Base-by-base conservation (phyloP, 805 yeast genomes). In the Kazachstania africana region DNA sequence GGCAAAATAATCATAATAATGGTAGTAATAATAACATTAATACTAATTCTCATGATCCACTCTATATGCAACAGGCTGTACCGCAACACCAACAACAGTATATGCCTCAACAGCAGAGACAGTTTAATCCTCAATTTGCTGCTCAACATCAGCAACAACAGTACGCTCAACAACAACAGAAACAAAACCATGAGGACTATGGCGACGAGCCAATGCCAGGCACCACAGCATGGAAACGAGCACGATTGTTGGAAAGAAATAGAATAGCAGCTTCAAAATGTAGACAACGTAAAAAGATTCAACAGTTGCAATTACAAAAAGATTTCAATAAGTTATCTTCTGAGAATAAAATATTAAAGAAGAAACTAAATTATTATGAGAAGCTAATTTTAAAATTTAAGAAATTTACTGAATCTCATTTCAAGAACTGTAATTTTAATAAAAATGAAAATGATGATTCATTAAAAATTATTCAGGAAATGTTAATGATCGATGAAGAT, bases 161-260 rank as follows among this genome's bases (percentile, higher is more conserved):
- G n/a, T n/a, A n/a, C n/a, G 22, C 6, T 10, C 22, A 19, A 19
- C 22, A 19, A 19, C 9, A 8, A 8, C 22, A 19, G 10, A 8
- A 8, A 19, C 22, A 19, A 19, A 8, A 6, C 6, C 22, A 6
- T 8, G 10, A 19, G 6, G 6, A 6, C 6, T 19, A 19, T 10
- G 27, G 31, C 13, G 30, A 28, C 9, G 73, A 73, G 4, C 72
- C 76, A 1, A 63, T 70, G 15, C 79, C 79, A 1, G 81, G 81
- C 2, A 74, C 80, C 1, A 69, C 78, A 0, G 78, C 78, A 53
- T 23, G 76, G 75, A 72, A 72, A 45, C 66, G 68, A 38, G 72
- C 68, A 18, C 50, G 75, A 30, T 46, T 72, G 14, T 48, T 72
- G 33, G 77, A 72, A 43, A 50, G 78, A 32, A 72, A 72, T 42